phyloP scores from a whole-genome alignment of 305 asterid species.

The Coffea humblotiana region DNA sequence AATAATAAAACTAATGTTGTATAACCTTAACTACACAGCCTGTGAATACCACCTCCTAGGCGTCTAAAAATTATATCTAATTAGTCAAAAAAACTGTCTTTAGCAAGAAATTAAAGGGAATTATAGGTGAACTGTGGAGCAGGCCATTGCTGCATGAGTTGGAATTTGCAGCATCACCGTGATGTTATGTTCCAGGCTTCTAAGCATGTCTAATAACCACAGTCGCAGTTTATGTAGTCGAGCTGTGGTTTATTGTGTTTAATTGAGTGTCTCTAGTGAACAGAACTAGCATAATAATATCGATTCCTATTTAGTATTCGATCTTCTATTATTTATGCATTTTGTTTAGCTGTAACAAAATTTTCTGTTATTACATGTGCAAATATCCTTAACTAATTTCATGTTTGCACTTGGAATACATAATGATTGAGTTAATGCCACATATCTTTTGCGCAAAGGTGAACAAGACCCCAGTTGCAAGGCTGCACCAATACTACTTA shows the following conservation, averaged over 20 bases:
- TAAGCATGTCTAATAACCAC: conserved; percentile 28
- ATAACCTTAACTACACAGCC: conserved; percentile 13
- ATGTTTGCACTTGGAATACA: not conserved
- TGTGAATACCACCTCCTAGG: conserved; percentile 6
- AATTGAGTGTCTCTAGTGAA: not conserved
- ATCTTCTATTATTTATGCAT: not conserved
- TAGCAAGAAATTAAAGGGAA: conserved; percentile 19
- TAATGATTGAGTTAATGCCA: not conserved
- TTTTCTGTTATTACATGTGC: not conserved
- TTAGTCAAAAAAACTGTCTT: not conserved
- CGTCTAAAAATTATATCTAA: conserved; percentile 7
- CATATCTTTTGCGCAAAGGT: not conserved
- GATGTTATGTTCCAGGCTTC: conserved; percentile 3
- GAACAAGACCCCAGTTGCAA: not conserved
- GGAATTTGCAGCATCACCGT: conserved; percentile 20
- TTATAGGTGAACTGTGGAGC: conserved; percentile 9
- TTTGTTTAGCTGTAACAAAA: not conserved
- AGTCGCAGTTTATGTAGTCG: conserved; percentile 36
- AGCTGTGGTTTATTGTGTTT: conserved; percentile 30
- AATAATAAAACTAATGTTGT: conserved; percentile 26
- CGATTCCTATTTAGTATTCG: not conserved
- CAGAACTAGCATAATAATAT: not conserved
- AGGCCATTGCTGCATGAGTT: conserved; percentile 24
- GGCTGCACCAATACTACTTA: not conserved
- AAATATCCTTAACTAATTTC: not conserved